phyloP scores from a whole-genome alignment of 2,329 filamentous ascomycete species.

The Penicillium polonicum region DNA sequence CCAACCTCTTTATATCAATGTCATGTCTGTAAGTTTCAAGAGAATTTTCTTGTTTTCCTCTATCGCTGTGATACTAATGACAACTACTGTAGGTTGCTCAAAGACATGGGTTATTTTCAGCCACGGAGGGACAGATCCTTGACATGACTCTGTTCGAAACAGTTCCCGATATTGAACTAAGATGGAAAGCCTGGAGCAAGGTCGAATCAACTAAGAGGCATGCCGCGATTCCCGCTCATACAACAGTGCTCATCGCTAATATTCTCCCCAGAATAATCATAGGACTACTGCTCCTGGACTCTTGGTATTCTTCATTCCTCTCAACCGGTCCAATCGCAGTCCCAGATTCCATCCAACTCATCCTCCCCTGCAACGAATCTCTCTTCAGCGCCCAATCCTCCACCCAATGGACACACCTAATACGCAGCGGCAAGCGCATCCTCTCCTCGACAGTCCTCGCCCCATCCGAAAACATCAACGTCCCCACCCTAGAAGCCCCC shows the following conservation, averaged over 20 bases:
- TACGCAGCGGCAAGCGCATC: constrained; percentile 36
- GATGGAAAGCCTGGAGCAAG: constrained; percentile 55
- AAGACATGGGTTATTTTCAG: constrained; percentile 45
- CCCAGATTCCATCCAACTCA: constrained; percentile 48
- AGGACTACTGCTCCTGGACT: constrained; percentile 48
- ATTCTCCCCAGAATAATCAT: constrained; percentile 41
- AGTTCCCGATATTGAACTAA: constrained; percentile 45
- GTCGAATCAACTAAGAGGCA: constrained; percentile 53
- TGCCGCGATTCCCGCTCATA: not conserved
- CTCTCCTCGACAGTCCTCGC: constrained; percentile 35
- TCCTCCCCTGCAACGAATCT: constrained; percentile 47
- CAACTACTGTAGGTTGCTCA: constrained; percentile 40
- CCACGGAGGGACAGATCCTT: constrained; percentile 46
- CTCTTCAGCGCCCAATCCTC: constrained; percentile 46
- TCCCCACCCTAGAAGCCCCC: constrained; percentile 35
- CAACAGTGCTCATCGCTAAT: constrained; percentile 6
- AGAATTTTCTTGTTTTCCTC: not conserved
- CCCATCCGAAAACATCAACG: constrained; percentile 36
- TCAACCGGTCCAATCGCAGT: constrained; percentile 49
- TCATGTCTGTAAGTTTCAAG: constrained; percentile 41
- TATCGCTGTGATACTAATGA: constrained; percentile 3
- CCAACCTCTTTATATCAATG: constrained; percentile 52
- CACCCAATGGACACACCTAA: constrained; percentile 39
- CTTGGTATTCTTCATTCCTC: constrained; percentile 51
- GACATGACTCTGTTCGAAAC: constrained; percentile 44